Percentiles rank a stretch among this genome's conserved stretches.
These are phyloP conservation scores for Dactylellina drechsleri DNA, from an alignment of 2,329 filamentous ascomycete genomes.

Conservation along the genomic window DNA sequence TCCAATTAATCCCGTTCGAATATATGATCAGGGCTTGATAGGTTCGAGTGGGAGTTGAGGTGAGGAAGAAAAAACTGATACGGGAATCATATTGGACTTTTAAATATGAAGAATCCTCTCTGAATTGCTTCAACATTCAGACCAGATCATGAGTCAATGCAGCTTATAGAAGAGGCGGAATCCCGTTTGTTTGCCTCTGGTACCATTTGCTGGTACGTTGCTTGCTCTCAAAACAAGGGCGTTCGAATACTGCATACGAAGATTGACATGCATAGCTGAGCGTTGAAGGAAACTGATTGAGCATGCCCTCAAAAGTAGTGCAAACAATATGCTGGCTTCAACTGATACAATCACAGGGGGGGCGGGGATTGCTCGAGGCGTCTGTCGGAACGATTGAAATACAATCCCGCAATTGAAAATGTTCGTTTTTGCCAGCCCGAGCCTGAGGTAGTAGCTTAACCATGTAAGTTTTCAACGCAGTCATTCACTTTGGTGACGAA, in stretches of 20 bases:
- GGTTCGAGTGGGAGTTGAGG: background rate
- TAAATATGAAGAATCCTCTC: slow-evolving; percentile 15
- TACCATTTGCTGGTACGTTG: background rate
- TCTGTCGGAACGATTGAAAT: slow-evolving; percentile 37
- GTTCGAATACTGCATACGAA: slow-evolving; percentile 15
- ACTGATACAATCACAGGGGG: slow-evolving; percentile 28
- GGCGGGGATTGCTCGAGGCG: slow-evolving; percentile 18
- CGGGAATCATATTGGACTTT: slow-evolving; percentile 22
- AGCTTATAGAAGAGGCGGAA: slow-evolving; percentile 20
- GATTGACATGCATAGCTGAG: slow-evolving; percentile 36
- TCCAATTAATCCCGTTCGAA: no score
- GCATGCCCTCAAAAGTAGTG: slow-evolving; percentile 25
- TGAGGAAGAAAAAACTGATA: background rate
- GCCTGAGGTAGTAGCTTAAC: background rate
- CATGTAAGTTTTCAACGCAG: slow-evolving; percentile 5
- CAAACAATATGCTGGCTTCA: slow-evolving; percentile 43
- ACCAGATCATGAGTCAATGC: slow-evolving; percentile 51
- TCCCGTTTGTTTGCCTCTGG: slow-evolving; percentile 32
- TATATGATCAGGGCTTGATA: no score
- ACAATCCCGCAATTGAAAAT: slow-evolving; percentile 28
- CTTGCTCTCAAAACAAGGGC: slow-evolving; percentile 35
- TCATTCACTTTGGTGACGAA: background rate
- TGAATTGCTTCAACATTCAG: slow-evolving; percentile 28
- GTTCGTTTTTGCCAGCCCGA: slow-evolving; percentile 14
- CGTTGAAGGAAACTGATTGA: slow-evolving; percentile 18